phyloP scores from a whole-genome alignment of 2,329 filamentous ascomycete species.

The Calonectria hawksworthii region DNA sequence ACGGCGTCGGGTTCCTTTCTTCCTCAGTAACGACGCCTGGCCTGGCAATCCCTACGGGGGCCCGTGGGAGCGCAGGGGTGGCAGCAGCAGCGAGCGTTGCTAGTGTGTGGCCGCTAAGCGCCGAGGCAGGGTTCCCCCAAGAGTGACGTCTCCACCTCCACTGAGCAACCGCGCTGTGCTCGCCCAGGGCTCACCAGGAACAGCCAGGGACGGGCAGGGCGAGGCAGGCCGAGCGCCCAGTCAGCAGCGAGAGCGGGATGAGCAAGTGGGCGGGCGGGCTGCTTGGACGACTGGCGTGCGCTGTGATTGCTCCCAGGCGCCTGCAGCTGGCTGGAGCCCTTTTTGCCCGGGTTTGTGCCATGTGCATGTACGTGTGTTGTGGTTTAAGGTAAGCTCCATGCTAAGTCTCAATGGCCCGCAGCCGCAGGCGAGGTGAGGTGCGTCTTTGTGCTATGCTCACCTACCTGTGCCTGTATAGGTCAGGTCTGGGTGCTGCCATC shows the following conservation, averaged over 20 bases:
- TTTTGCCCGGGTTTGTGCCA: conserved; percentile 35
- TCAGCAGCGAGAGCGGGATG: conserved; percentile 38
- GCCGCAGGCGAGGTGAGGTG: conserved; percentile 2
- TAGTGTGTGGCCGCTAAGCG: conserved; percentile 40
- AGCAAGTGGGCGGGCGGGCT: conserved; percentile 39
- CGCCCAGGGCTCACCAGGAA: conserved; percentile 6
- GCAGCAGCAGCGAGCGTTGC: conserved; percentile 19
- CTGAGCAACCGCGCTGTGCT: conserved; percentile 45
- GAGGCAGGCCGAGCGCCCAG: conserved; percentile 40
- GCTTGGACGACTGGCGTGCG: conserved; percentile 37
- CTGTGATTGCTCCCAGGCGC: conserved; percentile 40
- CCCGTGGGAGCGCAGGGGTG: conserved; percentile 4
- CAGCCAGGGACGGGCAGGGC: conserved; percentile 12
- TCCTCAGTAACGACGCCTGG: conserved; percentile 9
- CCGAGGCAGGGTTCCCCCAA: conserved; percentile 41
- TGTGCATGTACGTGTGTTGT: conserved; percentile 25
- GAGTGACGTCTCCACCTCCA: conserved; percentile 44
- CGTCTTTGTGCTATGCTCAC: conserved; percentile 10
- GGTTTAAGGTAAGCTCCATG: conserved; percentile 12
- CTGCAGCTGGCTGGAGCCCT: conserved; percentile 27
- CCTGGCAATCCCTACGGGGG: conserved; percentile 7
- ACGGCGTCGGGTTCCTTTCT: neutral
- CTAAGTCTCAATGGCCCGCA: conserved; percentile 7
- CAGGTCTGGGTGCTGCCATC: neutral
- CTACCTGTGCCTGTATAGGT: conserved; percentile 1